Evolutionary conservation across 2,329 filamentous ascomycete species (phyloP).

Genomic region (Teratosphaeria zuluensis): DNA sequence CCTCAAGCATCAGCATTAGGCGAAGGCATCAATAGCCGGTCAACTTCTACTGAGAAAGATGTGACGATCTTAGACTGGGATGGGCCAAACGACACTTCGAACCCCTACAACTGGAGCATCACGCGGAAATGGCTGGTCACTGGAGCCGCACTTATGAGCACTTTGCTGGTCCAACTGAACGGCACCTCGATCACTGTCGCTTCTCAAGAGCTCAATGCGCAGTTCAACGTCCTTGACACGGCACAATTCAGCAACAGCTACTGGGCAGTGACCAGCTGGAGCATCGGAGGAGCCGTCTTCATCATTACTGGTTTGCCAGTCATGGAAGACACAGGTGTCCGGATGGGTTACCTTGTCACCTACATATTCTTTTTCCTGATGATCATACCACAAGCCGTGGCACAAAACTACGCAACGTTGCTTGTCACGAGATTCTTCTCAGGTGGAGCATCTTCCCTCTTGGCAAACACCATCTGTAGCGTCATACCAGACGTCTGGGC

Average conservation of each 20-base stretch:
- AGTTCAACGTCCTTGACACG: constrained; percentile 26
- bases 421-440: constrained; percentile 29
- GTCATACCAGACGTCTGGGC: constrained; percentile 32
- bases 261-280: constrained; percentile 30
- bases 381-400: constrained; percentile 31
- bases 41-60: constrained; percentile 3
- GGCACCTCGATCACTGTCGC: constrained; percentile 30
- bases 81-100: constrained; percentile 38
- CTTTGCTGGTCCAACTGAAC: constrained; percentile 27
- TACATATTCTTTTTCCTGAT: constrained; percentile 29
- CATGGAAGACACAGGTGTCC: constrained; percentile 29
- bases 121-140: constrained; percentile 27
- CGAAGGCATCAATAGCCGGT: not conserved
- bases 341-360: constrained; percentile 18
- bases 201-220: constrained; percentile 21
- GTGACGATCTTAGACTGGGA: constrained; percentile 36
- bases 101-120: constrained; percentile 26
- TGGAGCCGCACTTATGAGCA: constrained; percentile 22
- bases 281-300: constrained; percentile 27
- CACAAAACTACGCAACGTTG: constrained; percentile 29
- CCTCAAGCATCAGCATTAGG: not conserved
- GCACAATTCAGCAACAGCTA: constrained; percentile 28
- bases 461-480: constrained; percentile 27
- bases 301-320: constrained; percentile 27
- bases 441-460: constrained; percentile 27